These are phyloP conservation scores for Cucurbita ficifolia DNA, from an alignment of 306 rosid genomes.

Conservation along the genomic window DNA sequence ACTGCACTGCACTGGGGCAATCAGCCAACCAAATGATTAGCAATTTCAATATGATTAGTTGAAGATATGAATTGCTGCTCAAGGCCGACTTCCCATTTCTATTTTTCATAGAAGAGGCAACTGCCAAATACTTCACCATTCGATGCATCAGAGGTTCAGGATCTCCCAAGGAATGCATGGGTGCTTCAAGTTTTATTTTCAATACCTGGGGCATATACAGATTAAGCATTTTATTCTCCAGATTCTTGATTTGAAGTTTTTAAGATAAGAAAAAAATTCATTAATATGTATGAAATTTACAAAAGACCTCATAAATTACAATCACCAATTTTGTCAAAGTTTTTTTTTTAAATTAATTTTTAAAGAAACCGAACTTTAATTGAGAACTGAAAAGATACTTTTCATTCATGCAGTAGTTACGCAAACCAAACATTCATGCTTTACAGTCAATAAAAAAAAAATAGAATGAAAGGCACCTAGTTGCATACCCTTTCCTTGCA, in stretches of 20 bases:
- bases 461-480: neutral
- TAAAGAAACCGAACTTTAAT: neutral
- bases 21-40: slow-evolving; percentile 75
- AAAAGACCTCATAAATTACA: neutral
- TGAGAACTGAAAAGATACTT: neutral
- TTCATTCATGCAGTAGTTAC: neutral
- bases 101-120: slow-evolving; percentile 65
- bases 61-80: slow-evolving; percentile 37
- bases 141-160: slow-evolving; percentile 77
- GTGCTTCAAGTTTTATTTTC: slow-evolving; percentile 68
- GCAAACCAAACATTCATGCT: neutral
- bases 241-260: neutral
- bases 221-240: neutral
- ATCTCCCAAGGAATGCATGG: slow-evolving; percentile 57
- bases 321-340: neutral
- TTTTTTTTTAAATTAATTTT: neutral
- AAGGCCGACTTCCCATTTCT: slow-evolving; percentile 52
- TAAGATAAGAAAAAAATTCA: neutral
- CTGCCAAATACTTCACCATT: slow-evolving; percentile 74
- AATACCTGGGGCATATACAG: slow-evolving; percentile 41
- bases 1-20: slow-evolving; percentile 68
- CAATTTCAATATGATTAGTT: slow-evolving; percentile 61
- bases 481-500: slow-evolving; percentile 88
- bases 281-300: neutral
- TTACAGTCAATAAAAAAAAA: neutral